A percentile compares a stretch with the other conserved stretches of the same genome.
phyloP scores from a whole-genome alignment of 306 rosid genomes.

The Quercus agrifolia region DNA sequence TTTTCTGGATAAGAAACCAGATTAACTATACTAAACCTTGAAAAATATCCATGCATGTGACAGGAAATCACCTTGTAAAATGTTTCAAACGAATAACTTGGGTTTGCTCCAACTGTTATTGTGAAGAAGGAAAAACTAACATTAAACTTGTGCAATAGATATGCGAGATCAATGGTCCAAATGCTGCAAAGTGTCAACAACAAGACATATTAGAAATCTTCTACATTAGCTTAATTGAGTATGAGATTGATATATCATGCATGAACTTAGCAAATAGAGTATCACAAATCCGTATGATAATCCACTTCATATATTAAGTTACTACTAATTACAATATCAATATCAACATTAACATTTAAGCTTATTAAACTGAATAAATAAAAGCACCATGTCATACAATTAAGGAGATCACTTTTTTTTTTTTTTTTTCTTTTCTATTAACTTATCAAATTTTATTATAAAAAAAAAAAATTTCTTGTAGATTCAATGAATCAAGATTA shows the following conservation, averaged over 20 bases:
- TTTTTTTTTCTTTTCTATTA: too few relatives aligned
- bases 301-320: not conserved
- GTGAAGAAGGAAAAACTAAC: constrained; percentile 83
- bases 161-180: constrained; percentile 98
- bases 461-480: too few relatives aligned
- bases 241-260: not conserved
- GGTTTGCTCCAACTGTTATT: constrained; percentile 88
- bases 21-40: not conserved
- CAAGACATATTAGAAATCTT: constrained; percentile 23
- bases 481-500: not conserved
- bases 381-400: not conserved
- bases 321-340: not conserved
- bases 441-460: too few relatives aligned
- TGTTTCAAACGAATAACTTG: constrained; percentile 79
- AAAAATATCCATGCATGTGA: not conserved
- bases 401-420: too few relatives aligned
- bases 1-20: not conserved
- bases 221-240: constrained; percentile 12
- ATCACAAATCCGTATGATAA: not conserved
- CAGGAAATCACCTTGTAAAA: constrained; percentile 78
- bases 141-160: constrained; percentile 68
- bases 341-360: not conserved
- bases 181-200: constrained; percentile 55
- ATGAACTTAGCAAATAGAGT: constrained; percentile 11
- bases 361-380: not conserved